Base-by-base conservation (phyloP, 2,329 filamentous ascomycete species). In the Hypocrella siamensis region DNA sequence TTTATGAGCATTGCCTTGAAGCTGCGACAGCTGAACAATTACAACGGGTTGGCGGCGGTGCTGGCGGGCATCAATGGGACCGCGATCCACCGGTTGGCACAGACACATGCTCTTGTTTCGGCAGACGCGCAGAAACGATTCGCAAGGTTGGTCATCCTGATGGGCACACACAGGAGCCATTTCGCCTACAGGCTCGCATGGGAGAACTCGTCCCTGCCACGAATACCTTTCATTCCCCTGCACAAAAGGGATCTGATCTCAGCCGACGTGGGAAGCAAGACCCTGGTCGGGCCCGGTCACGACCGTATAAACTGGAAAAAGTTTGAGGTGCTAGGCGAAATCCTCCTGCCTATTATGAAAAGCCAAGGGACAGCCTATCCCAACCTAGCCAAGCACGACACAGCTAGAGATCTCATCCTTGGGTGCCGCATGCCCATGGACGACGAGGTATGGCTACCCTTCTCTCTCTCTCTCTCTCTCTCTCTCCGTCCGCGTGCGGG, bases 241-340 rank as follows among this genome's bases (percentile, higher is more conserved):
- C 84, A 93, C 48, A 73, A 83, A 27, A 72, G 86, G 40, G 90
- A 98, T 56, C 65, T 98, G 17, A 84, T 93, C 2, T 84, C 81
- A 10, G 88, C 90, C 1, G 84, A 93, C 47, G 82, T 93, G 54
- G 90, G 88, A 21, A 94, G 90, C 53, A 74, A 73, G 46, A 96
- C 90, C 0, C 88, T 93, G 51, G 63, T 96, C 2, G 83, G 80
- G 6, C 65, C 70, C 3, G 67, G 73, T 37, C 72, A 65, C 40
- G 72, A 83, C 39, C 67, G 82, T 31, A 82, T 98, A 50, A 96
- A 96, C 51, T 98, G 90, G 90, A 85, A 79, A 56, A 98, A 98
- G 51, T 98, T 96, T 46, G 88, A 96, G 54, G 79, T 98, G 19
- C 75, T 96, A 56, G 86, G 86, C 6, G 88, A 96, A 44, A 81